Conservation (phyloP, 129 eudicot species). For the Arctium lappa region DNA sequence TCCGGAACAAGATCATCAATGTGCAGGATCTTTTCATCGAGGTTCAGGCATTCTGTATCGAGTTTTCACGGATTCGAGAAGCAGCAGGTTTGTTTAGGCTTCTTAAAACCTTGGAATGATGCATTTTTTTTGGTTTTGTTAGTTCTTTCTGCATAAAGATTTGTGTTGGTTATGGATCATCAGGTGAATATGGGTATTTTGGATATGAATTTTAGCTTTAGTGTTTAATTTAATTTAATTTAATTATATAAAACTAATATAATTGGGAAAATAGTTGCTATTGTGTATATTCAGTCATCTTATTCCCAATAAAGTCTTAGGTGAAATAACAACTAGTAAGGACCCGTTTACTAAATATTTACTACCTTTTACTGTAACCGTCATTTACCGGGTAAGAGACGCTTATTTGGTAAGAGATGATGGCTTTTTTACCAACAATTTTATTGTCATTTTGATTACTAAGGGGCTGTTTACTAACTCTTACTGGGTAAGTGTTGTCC, state of each 20-base stretch:
- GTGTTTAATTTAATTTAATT: neutral
- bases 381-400: no score
- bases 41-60: slow-evolving; percentile 93
- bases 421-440: no score
- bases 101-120: slow-evolving; percentile 80
- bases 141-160: slow-evolving; percentile 18
- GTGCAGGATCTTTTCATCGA: slow-evolving; percentile 92
- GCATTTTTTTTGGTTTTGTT: neutral
- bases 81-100: slow-evolving; percentile 90
- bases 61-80: slow-evolving; percentile 93
- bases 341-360: no score
- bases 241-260: neutral
- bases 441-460: no score
- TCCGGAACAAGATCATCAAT: slow-evolving; percentile 84
- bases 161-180: slow-evolving; percentile 22
- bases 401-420: no score
- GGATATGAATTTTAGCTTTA: neutral
- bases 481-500: no score
- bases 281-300: neutral
- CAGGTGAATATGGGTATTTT: slow-evolving; percentile 16
- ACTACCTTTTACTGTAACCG: no score
- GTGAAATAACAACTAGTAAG: neutral
- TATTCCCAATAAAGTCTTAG: no score
- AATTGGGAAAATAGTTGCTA: neutral
- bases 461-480: no score